Base-by-base conservation (phyloP, 768 basidiomycete genomes). In the Tricholoma flavovirens region DNA sequence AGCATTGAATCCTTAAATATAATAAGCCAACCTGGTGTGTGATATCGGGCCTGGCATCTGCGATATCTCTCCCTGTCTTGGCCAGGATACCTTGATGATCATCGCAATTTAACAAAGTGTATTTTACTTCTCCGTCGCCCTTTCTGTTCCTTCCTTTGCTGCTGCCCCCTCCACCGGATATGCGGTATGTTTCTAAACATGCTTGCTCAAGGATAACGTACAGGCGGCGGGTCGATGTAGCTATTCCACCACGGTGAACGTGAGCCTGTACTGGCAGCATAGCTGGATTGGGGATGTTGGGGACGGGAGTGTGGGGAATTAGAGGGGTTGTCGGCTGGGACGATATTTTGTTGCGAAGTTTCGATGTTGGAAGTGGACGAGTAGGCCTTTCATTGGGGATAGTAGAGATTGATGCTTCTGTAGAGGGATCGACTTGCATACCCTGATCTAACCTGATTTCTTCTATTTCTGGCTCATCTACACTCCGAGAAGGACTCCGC, bases 71-170 rank as follows among this genome's bases (percentile, higher is more conserved):
- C 14, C 94, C 93, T 0, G 93, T 97, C 73, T 97, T 98, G 4
- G 97, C 96, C 59, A 99, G 78, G 62, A 99, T 97, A 54, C 96
- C 96, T 70, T 99, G 97, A 73, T 98, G 97, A 63, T 98, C 97
- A 69, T 98, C 97, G 71, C 97, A 98, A 73, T 99, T 99, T 62
- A 99, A 73, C 56, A 99, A 75, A 8, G 94, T 94, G 72, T 98
- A 98, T 73, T 98, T 98, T 56, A 91, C 93, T 57, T 96, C 94
- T 22, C 79, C 79, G 56, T 84, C 85, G 56, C 79, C 82, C 59
- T 83, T 81, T 49, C 77, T 69, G 33, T 75, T 65, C 76, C 83
- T 69, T 68, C 81, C 69, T 77, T 81, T 62, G 48, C 81, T 80
- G 46, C 80, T 80, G 52, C 80, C 76, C 48, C 83, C 78, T 22